phyloP scores from a whole-genome alignment of 1,284 basidiomycete genomes.

The Leccinum olivaceoglutinosum region DNA sequence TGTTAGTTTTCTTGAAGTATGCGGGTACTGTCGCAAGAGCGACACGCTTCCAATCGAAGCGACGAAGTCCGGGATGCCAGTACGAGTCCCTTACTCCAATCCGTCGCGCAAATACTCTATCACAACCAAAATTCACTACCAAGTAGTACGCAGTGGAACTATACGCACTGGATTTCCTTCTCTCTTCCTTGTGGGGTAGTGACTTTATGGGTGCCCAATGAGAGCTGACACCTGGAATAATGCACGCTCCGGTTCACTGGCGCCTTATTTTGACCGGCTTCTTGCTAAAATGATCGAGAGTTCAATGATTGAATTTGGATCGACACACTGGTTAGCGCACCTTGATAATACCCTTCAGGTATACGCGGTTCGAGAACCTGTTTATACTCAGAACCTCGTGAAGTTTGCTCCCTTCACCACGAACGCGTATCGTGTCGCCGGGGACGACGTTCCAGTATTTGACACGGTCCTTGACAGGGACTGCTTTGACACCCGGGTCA shows the following conservation, averaged over 20 bases:
- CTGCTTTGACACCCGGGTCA: slow-evolving; percentile 42
- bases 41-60: slow-evolving; percentile 62
- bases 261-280: slow-evolving; percentile 28
- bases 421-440: slow-evolving; percentile 70
- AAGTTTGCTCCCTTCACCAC: slow-evolving; percentile 56
- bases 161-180: slow-evolving; percentile 38
- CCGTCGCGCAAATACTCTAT: slow-evolving; percentile 71
- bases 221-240: slow-evolving; percentile 74
- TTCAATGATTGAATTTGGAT: background rate
- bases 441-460: slow-evolving; percentile 84
- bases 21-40: slow-evolving; percentile 59
- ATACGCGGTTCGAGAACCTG: slow-evolving; percentile 65
- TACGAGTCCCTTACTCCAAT: slow-evolving; percentile 52
- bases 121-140: slow-evolving; percentile 2
- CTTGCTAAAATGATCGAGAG: slow-evolving; percentile 11
- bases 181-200: slow-evolving; percentile 35
- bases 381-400: slow-evolving; percentile 71
- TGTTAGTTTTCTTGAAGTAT: slow-evolving; percentile 41
- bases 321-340: slow-evolving; percentile 31
- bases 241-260: slow-evolving; percentile 49
- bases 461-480: slow-evolving; percentile 61
- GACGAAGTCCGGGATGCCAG: slow-evolving; percentile 47
- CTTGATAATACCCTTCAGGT: slow-evolving; percentile 49
- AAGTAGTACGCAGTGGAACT: slow-evolving; percentile 43
- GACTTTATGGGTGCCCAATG: slow-evolving; percentile 53